A percentile compares a stretch with the other conserved stretches of the same genome.
phyloP scores from a whole-genome alignment of 2,329 filamentous ascomycete genomes.

The Pseudogymnoascus sp. region DNA sequence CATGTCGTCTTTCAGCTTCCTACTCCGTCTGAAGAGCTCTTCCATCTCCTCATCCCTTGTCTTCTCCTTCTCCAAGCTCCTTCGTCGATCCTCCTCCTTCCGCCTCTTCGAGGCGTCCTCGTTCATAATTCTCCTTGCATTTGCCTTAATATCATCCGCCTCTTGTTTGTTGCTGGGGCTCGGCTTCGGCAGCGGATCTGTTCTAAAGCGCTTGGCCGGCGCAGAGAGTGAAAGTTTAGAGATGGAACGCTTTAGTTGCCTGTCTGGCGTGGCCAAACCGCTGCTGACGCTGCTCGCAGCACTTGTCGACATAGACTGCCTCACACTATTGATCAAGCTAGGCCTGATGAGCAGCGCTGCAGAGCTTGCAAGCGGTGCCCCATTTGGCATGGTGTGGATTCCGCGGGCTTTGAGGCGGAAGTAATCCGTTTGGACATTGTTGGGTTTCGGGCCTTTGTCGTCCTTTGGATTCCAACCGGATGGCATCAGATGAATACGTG shows the following conservation, averaged over 20 bases:
- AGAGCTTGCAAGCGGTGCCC: slow-evolving; percentile 24
- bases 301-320: slow-evolving; percentile 17
- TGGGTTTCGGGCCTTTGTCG: slow-evolving; percentile 15
- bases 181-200: slow-evolving; percentile 14
- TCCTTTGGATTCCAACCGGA: slow-evolving; percentile 3
- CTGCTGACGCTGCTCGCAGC: slow-evolving; percentile 11
- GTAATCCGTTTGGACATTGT: slow-evolving; percentile 29
- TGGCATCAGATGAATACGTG: background rate
- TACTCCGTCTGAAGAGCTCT: slow-evolving; percentile 27
- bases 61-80: slow-evolving; percentile 11
- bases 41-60: slow-evolving; percentile 21
- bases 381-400: slow-evolving; percentile 24
- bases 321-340: slow-evolving; percentile 20
- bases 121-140: slow-evolving; percentile 7
- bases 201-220: background rate
- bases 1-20: slow-evolving; percentile 27
- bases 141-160: slow-evolving; percentile 14
- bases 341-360: slow-evolving; percentile 22
- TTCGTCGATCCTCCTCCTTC: background rate
- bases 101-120: background rate
- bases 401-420: slow-evolving; percentile 29
- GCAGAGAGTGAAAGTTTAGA: slow-evolving; percentile 1
- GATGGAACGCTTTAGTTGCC: slow-evolving; percentile 14
- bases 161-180: slow-evolving; percentile 20
- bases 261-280: slow-evolving; percentile 5